Evolutionary conservation across 2,329 filamentous ascomycete genomes (phyloP).

Genomic region (Hysterium pulicare): DNA sequence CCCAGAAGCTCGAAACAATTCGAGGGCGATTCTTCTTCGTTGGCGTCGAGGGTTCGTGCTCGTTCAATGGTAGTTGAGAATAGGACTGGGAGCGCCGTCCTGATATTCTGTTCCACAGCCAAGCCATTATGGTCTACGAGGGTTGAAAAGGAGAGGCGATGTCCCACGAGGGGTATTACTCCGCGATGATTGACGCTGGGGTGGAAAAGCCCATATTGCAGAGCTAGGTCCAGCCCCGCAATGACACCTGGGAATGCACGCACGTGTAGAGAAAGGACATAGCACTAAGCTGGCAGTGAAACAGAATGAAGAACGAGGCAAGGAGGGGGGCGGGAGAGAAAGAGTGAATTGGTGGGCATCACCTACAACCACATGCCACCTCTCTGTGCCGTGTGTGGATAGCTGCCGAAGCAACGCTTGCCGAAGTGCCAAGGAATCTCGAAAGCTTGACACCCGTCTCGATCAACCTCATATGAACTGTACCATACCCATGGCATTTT

Average conservation of each 20-base stretch:
- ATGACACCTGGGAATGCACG: not conserved
- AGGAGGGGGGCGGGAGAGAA: too few species aligned
- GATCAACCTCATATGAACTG: too few species aligned
- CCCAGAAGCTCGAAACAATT: constrained; percentile 9
- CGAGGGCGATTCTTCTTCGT: constrained; percentile 13
- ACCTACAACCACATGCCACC: too few species aligned
- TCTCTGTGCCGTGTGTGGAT: too few species aligned
- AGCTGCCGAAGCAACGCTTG: too few species aligned
- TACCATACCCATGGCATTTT: too few species aligned
- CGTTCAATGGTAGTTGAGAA: constrained; percentile 25
- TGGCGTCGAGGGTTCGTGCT: constrained; percentile 22
- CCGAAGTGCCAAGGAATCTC: too few species aligned
- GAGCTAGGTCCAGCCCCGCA: not conserved
- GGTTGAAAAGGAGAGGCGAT: not conserved
- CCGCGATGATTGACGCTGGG: not conserved
- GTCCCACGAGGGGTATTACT: not conserved
- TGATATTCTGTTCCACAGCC: constrained; percentile 30
- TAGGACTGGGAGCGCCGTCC: constrained; percentile 23
- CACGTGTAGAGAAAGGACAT: too few species aligned
- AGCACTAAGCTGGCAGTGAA: too few species aligned
- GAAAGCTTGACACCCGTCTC: too few species aligned
- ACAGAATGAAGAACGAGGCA: too few species aligned
- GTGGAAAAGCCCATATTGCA: not conserved
- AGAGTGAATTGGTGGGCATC: too few species aligned
- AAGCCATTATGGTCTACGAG: not conserved